Conservation (phyloP, 441 rosid species). For the Cnidoscolus chayamansa region DNA sequence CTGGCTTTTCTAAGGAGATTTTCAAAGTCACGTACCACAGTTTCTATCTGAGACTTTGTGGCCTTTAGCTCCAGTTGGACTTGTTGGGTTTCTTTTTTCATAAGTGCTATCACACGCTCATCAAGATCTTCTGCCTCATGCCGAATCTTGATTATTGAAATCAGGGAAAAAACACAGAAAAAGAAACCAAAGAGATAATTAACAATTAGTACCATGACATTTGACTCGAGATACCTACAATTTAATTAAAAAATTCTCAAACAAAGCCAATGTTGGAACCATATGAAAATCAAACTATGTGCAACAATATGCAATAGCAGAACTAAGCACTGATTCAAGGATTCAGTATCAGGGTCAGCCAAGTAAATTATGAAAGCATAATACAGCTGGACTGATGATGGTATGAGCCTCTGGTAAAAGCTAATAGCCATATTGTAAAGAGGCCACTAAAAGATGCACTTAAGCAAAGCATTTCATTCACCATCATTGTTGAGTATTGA, state of each 20-base stretch:
- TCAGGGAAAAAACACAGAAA: slow-evolving; percentile 2
- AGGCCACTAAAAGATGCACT: not conserved
- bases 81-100: slow-evolving; percentile 53
- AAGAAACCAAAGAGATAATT: slow-evolving; percentile 5
- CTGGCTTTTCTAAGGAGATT: slow-evolving; percentile 40
- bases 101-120: slow-evolving; percentile 49
- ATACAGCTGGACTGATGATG: not conserved
- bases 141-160: slow-evolving; percentile 49
- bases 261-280: not conserved
- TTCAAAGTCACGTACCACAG: slow-evolving; percentile 52
- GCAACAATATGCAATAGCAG: not conserved
- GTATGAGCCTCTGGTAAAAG: not conserved
- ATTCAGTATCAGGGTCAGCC: not conserved
- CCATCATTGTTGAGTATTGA: not conserved
- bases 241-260: not conserved
- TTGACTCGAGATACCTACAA: not conserved
- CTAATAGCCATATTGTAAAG: not conserved
- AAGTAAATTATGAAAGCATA: not conserved
- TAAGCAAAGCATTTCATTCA: not conserved
- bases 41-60: slow-evolving; percentile 50
- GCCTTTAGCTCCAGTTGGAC: slow-evolving; percentile 53
- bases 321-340: not conserved
- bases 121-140: slow-evolving; percentile 69
- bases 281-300: not conserved
- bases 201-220: slow-evolving; percentile 9